These are phyloP conservation scores for Schizopora paradoxa DNA, from an alignment of 1,284 basidiomycete species.

Conservation along the genomic window DNA sequence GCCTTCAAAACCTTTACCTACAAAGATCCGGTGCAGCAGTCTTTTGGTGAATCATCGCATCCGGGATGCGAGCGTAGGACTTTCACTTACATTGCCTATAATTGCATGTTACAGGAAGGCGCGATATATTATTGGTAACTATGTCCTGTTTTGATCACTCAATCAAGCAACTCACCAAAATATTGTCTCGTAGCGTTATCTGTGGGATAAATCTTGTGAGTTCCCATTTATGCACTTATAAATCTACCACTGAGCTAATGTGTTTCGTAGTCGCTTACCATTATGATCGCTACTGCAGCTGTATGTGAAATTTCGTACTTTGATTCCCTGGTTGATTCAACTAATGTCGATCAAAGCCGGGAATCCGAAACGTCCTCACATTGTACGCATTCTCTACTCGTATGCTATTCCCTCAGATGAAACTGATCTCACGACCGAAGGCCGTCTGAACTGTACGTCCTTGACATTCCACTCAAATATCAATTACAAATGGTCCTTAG, in stretches of 20 bases:
- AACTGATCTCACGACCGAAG: too few species aligned
- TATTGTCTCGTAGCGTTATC: constrained; percentile 1
- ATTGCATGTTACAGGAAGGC: constrained; percentile 13
- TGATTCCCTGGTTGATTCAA: background rate
- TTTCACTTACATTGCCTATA: too few species aligned
- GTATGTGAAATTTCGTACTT: constrained; percentile 7
- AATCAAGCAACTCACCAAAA: background rate
- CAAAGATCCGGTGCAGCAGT: too few species aligned
- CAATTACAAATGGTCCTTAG: background rate
- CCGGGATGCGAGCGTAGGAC: too few species aligned
- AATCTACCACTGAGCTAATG: background rate
- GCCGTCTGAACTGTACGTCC: too few species aligned
- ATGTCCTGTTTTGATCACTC: too few species aligned
- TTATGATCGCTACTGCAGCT: constrained; percentile 15
- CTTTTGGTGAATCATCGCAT: too few species aligned
- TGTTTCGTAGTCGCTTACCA: constrained; percentile 7
- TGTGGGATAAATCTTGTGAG: constrained; percentile 14
- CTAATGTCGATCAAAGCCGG: constrained; percentile 13
- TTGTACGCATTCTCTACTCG: constrained; percentile 5
- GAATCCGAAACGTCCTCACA: constrained; percentile 17
- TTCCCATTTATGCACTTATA: background rate
- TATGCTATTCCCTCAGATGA: too few species aligned
- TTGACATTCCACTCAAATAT: too few species aligned
- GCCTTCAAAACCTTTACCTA: too few species aligned
- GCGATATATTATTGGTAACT: constrained; percentile 12